Percentiles rank a stretch among this genome's conserved stretches.
Conservation (phyloP, 1,139 yeast genomes). For the Pichia sp. region DNA sequence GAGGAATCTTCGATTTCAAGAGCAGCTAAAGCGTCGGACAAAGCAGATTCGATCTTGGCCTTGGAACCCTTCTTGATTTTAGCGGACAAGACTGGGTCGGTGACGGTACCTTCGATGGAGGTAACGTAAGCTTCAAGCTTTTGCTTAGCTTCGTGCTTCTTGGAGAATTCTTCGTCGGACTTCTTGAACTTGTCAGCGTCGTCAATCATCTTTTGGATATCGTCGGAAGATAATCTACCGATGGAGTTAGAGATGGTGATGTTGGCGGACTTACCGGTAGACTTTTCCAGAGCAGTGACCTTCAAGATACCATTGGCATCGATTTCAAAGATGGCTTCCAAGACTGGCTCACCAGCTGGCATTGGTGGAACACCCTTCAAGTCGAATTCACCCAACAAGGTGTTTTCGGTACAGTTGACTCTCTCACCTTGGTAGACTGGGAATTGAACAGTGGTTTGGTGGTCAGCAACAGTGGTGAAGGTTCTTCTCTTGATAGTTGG, state of each 20-base stretch:
- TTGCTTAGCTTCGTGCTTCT: conserved; percentile 99
- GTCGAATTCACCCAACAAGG: conserved; percentile 97
- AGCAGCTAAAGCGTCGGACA: conserved; percentile 97
- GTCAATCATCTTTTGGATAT: conserved; percentile 94
- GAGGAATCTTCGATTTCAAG: conserved; percentile 94
- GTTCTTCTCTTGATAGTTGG: conserved; percentile 98
- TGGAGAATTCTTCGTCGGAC: conserved; percentile 97
- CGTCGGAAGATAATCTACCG: conserved; percentile 95
- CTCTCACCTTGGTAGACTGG: conserved; percentile 99
- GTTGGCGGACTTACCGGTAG: conserved; percentile 98
- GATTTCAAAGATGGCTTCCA: conserved; percentile 97
- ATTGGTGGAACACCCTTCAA: conserved; percentile 96
- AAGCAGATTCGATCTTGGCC: conserved; percentile 97
- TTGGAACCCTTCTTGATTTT: conserved; percentile 97
- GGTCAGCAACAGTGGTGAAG: conserved; percentile 97
- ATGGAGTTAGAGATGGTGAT: conserved; percentile 98
- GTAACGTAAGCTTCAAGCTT: conserved; percentile 99
- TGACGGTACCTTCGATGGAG: conserved; percentile 92
- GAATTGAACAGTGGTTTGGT: conserved; percentile 98
- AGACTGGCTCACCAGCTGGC: conserved; percentile 98
- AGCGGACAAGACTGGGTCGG: conserved; percentile 97
- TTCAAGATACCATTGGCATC: conserved; percentile 99
- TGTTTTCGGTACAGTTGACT: conserved; percentile 97
- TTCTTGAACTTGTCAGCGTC: conserved; percentile 98
- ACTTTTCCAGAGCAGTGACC: conserved; percentile 98